Evolutionary conservation across 345 rosid species (phyloP).

Genomic region (Euphorbia lathyris): DNA sequence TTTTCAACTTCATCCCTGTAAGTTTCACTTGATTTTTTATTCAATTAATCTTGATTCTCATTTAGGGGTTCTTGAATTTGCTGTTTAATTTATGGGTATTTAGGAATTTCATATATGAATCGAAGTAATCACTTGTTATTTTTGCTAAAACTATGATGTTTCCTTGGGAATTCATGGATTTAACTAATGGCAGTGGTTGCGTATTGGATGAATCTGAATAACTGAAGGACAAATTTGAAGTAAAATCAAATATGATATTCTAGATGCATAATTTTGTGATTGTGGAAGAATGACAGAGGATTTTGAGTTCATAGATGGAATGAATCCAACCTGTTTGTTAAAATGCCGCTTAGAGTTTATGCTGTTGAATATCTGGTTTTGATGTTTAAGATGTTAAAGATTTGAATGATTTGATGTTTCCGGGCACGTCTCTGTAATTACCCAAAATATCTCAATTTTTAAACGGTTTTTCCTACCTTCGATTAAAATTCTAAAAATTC

Average conservation of each 20-base stretch:
- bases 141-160: too few species aligned
- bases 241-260: too few species aligned
- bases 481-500: too few species aligned
- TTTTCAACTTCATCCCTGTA: constrained; percentile 31
- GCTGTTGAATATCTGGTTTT: background rate
- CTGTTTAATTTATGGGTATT: background rate
- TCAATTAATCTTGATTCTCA: background rate
- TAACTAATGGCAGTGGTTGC: too few species aligned
- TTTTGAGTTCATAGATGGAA: background rate
- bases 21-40: background rate
- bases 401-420: too few species aligned
- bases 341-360: background rate
- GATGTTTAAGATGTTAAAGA: too few species aligned
- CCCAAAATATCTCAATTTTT: too few species aligned
- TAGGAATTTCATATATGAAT: too few species aligned
- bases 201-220: background rate
- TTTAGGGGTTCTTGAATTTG: constrained; percentile 14
- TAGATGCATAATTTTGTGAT: background rate
- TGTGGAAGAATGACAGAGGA: too few species aligned
- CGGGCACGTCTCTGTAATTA: too few species aligned
- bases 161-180: background rate
- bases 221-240: background rate
- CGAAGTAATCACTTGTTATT: too few species aligned
- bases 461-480: too few species aligned
- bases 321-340: background rate